Percentiles rank a stretch among this genome's conserved stretches.
phyloP scores from a whole-genome alignment of 2,329 filamentous ascomycete species.

The Botryotinia convoluta region DNA sequence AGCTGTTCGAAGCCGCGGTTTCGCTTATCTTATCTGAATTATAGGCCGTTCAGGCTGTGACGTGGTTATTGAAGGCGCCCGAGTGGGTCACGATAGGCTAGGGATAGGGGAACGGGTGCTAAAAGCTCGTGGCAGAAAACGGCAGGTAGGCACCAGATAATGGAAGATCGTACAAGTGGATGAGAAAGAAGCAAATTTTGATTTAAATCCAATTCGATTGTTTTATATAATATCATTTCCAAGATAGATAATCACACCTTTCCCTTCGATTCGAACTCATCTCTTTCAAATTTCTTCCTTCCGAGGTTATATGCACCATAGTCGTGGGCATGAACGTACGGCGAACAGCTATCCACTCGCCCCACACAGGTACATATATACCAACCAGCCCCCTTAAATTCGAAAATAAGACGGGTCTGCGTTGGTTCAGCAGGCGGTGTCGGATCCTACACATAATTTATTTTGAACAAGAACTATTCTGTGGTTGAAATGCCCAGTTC shows the following conservation, averaged over 20 bases:
- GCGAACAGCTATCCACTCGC: constrained; percentile 4
- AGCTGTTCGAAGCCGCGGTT: constrained; percentile 5
- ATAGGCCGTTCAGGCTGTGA: not conserved
- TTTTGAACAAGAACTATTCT: not conserved
- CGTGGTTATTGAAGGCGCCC: not conserved
- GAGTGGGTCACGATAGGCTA: not conserved
- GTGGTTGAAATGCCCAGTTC: not conserved
- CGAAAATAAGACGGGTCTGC: constrained; percentile 4
- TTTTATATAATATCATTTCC: constrained; percentile 1
- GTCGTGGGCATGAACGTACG: constrained; percentile 17
- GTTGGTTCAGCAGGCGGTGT: not conserved
- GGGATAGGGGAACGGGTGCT: constrained; percentile 6
- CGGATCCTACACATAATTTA: not conserved
- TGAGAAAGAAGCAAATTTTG: not conserved
- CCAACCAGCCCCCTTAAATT: constrained; percentile 14
- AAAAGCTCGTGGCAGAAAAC: constrained; percentile 7
- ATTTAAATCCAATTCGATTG: not conserved
- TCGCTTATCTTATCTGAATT: constrained; percentile 21
- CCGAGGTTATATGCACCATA: constrained; percentile 19
- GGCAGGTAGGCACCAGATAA: not conserved
- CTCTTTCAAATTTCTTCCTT: not conserved
- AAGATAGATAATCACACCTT: not conserved
- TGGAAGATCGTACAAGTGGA: not conserved
- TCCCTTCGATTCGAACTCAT: not conserved
- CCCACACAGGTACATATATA: constrained; percentile 5